Conservation (phyloP, 345 rosid species). For the Eucalyptus paniculata region DNA sequence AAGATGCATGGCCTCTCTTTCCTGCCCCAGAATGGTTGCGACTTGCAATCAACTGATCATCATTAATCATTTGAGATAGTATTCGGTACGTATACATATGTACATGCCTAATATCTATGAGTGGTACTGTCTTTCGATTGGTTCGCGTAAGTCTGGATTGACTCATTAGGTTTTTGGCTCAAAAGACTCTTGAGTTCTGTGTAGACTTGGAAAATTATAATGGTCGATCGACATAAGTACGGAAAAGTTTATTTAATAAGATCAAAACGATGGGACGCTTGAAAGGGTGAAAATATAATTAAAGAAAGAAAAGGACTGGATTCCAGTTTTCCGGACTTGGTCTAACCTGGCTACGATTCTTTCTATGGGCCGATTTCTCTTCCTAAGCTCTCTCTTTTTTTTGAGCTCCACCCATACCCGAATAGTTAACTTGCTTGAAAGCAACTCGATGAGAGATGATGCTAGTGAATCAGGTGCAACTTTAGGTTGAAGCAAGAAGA, state of each 20-base stretch:
- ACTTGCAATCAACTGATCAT: not conserved
- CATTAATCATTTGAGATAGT: not conserved
- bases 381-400: not conserved
- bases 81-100: not conserved
- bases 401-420: not conserved
- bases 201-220: not conserved
- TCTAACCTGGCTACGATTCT: not conserved
- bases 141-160: not conserved
- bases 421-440: not conserved
- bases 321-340: not conserved
- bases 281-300: not conserved
- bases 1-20: not conserved
- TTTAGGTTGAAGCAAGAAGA: not conserved
- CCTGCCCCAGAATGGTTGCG: not conserved
- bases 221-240: not conserved
- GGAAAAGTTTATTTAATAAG: not conserved
- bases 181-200: not conserved
- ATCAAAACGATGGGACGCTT: not conserved
- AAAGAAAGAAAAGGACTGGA: not conserved
- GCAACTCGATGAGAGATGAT: not conserved
- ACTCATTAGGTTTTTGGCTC: not conserved
- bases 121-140: not conserved
- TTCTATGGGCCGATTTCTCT: not conserved
- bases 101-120: not conserved
- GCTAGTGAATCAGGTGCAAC: not conserved